Evolutionary conservation across 1,139 yeast species (phyloP), one percentile per base, ranked within the genome.

Genomic region (Yamadazyma taylorii): DNA sequence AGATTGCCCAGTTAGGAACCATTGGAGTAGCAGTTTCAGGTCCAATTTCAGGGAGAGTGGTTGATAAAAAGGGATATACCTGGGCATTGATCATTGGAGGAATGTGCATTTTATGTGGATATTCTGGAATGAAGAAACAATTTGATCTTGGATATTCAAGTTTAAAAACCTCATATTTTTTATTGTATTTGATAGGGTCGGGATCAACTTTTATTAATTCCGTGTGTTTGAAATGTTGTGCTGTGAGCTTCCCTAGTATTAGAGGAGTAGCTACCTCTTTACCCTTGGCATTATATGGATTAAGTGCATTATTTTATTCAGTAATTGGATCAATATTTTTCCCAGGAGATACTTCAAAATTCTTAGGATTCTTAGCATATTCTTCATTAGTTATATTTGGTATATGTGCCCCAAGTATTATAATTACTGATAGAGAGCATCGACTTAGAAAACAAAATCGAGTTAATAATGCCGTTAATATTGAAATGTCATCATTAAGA

Each of bases 181-280:
- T 73, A 24, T 48, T 75, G 32, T 69, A 69, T 36, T 42, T 65
- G 30, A 66, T 78, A 16, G 85, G 85, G 1, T 51, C 61, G 6
- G 85, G 84, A 0, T 75, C 81, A 19, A 77, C 84, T 0, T 68
- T 71, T 37, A 65, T 78, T 36, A 73, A 72, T 48, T 64, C 74
- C 14, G 72, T 78, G 4, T 66, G 78, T 47, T 64, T 78, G 50
- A 79, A 79, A 47, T 78, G 83, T 51, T 72, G 81, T 53, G 81
- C 83, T 32, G 63, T 78, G 17, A 62, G 68, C 19, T 77, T 76
- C 48, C 85, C 85, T 1, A 65, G 72, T 36, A 66, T 74, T 26
- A 56, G 80, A 41, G 85, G 85, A 1, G 67, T 78, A 10, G 83
- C 84, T 6, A 77, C 84, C 1, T 72, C 81, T 2, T 62, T 79